Conservation (phyloP, 208 protist species). For the Trypanosoma platydactyli region DNA sequence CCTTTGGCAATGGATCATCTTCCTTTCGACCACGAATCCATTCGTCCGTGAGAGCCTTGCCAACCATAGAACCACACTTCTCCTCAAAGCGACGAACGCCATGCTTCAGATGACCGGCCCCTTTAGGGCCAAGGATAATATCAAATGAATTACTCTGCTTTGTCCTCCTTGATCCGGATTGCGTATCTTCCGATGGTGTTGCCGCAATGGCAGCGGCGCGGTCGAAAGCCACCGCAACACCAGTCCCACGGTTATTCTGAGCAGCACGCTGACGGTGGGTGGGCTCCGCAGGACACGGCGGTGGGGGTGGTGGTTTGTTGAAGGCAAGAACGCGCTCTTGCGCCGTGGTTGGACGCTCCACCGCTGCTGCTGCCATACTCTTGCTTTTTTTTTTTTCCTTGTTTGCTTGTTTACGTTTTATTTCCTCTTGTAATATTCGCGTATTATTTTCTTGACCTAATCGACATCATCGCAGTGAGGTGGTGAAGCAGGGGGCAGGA, state of each 20-base stretch:
- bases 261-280: slow-evolving; percentile 35
- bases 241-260: slow-evolving; percentile 10
- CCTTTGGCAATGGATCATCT: slow-evolving; percentile 2
- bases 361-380: slow-evolving; percentile 9
- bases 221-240: slow-evolving; percentile 7
- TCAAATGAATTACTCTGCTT: slow-evolving; percentile 37
- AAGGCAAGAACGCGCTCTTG: slow-evolving; percentile 29
- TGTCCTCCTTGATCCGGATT: background rate
- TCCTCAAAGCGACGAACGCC: slow-evolving; percentile 70
- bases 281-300: slow-evolving; percentile 8
- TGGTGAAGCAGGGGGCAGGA: background rate
- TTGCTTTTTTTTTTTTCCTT: slow-evolving; percentile 11
- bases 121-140: slow-evolving; percentile 64
- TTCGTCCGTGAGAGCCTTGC: slow-evolving; percentile 70
- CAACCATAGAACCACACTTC: slow-evolving; percentile 53
- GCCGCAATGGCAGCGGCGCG: background rate
- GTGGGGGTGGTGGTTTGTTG: slow-evolving; percentile 32
- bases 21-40: slow-evolving; percentile 50
- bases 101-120: slow-evolving; percentile 50
- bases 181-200: background rate
- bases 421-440: slow-evolving; percentile 12
- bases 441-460: slow-evolving; percentile 5
- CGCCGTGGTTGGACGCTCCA: slow-evolving; percentile 22
- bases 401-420: slow-evolving; percentile 22
- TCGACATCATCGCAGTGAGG: too few relatives aligned